These are phyloP conservation scores for Bolboschoenus planiculmis DNA, from an alignment of 176 grass and related monocot species.

Conservation along the genomic window DNA sequence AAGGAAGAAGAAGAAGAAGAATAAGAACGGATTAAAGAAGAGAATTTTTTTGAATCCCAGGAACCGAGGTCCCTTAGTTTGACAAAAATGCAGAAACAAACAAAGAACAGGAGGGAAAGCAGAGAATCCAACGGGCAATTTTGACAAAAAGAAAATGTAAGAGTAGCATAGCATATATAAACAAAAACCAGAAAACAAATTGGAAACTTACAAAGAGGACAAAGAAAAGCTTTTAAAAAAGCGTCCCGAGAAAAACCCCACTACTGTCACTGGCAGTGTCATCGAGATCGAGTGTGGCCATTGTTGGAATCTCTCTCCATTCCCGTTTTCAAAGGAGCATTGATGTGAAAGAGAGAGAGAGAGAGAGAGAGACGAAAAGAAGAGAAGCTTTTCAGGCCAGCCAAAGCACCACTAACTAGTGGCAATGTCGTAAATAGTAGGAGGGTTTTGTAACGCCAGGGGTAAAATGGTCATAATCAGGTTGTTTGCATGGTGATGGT, in stretches of 20 bases:
- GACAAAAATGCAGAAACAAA: conserved; percentile 11
- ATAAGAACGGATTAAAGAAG: neutral
- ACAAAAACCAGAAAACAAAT: conserved; percentile 5
- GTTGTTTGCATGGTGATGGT: neutral
- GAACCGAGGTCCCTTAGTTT: neutral
- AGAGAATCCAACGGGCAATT: neutral
- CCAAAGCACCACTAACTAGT: neutral
- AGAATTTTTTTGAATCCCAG: neutral
- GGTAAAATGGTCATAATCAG: neutral
- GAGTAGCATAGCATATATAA: neutral
- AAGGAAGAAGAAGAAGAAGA: neutral
- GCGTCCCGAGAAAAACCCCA: conserved; percentile 10
- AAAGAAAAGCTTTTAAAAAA: conserved; percentile 24
- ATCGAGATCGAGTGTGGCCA: too few species aligned
- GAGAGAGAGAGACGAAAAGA: conserved; percentile 14
- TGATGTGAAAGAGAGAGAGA: neutral
- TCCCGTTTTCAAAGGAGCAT: conserved; percentile 10
- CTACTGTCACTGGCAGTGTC: too few species aligned
- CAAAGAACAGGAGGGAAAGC: neutral
- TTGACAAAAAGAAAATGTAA: neutral
- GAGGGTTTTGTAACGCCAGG: neutral
- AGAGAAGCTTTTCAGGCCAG: conserved; percentile 22
- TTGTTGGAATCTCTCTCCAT: neutral
- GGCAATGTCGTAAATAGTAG: neutral
- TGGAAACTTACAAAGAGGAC: conserved; percentile 24